A percentile compares a stretch with the other conserved stretches of the same genome.
These are phyloP conservation scores for Aspergillus felis DNA, from an alignment of 2,329 filamentous ascomycete species.

Conservation along the genomic window DNA sequence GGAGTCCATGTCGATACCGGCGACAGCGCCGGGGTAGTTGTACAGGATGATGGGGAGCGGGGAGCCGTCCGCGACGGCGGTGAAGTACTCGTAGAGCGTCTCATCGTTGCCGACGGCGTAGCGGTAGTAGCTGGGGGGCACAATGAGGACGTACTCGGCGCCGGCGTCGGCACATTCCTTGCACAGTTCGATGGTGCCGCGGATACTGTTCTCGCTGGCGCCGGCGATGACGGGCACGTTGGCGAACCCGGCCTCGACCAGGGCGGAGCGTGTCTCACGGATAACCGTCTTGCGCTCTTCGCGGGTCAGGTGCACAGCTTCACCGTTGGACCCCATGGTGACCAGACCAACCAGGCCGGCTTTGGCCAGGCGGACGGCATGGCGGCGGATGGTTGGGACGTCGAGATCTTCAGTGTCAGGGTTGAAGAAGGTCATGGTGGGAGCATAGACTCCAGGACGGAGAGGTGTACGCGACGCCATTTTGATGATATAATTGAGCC, in stretches of 20 bases:
- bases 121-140: constrained; percentile 81
- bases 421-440: constrained; percentile 88
- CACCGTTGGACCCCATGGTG: constrained; percentile 86
- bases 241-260: constrained; percentile 74
- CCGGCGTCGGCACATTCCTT: constrained; percentile 64
- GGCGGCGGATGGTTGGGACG: constrained; percentile 71
- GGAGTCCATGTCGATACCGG: constrained; percentile 85
- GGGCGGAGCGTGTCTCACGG: constrained; percentile 71
- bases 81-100: constrained; percentile 70
- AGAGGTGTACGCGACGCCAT: constrained; percentile 53
- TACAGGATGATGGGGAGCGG: constrained; percentile 79
- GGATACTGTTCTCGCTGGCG: constrained; percentile 75
- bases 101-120: constrained; percentile 67
- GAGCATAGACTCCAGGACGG: constrained; percentile 79
- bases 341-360: constrained; percentile 78
- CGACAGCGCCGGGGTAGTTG: constrained; percentile 85
- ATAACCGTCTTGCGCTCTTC: constrained; percentile 74
- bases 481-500: neutral
- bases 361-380: constrained; percentile 71
- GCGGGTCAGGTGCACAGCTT: constrained; percentile 77
- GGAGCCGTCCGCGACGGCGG: constrained; percentile 68
- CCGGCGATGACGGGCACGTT: constrained; percentile 78
- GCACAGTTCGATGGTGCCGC: constrained; percentile 72
- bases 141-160: constrained; percentile 73
- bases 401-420: constrained; percentile 80